Evolutionary conservation across 495 filamentous ascomycete species (phyloP).

Genomic region (Daldinia concentrica): DNA sequence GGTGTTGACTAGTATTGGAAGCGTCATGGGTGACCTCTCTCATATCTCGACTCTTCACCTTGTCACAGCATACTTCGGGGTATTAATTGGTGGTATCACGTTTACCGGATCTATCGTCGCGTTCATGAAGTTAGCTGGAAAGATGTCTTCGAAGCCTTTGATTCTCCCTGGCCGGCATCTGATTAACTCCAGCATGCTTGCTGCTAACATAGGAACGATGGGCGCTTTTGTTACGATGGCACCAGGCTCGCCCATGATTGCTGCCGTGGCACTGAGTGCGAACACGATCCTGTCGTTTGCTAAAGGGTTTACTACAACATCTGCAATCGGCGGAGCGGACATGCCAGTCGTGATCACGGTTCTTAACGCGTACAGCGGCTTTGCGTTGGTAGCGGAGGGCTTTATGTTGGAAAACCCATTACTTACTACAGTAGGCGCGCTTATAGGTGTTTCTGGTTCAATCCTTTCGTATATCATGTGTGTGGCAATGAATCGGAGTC

Average conservation of each 20-base stretch:
- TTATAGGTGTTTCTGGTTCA: constrained; percentile 83
- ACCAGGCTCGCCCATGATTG: constrained; percentile 75
- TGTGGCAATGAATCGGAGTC: constrained; percentile 82
- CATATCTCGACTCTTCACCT: constrained; percentile 77
- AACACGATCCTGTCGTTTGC: constrained; percentile 79
- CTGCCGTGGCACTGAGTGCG: constrained; percentile 74
- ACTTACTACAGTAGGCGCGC: constrained; percentile 78
- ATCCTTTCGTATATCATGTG: constrained; percentile 86
- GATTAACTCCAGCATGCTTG: constrained; percentile 74
- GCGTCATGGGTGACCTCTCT: constrained; percentile 73
- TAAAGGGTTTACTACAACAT: constrained; percentile 83
- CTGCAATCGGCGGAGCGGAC: constrained; percentile 85
- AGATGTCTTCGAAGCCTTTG: constrained; percentile 77
- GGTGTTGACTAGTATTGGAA: constrained; percentile 82
- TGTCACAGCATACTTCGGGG: constrained; percentile 80
- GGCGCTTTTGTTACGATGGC: constrained; percentile 80
- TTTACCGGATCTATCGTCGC: constrained; percentile 87
- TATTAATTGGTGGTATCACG: constrained; percentile 82
- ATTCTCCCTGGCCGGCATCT: constrained; percentile 73
- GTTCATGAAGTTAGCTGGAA: constrained; percentile 79
- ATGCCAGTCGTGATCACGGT: constrained; percentile 90
- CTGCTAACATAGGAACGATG: constrained; percentile 79
- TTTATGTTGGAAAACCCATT: constrained; percentile 87
- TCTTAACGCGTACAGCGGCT: constrained; percentile 85
- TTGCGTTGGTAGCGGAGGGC: constrained; percentile 83